phyloP scores from a whole-genome alignment of 257 asterid species.

The Solanum pinnatisectum region DNA sequence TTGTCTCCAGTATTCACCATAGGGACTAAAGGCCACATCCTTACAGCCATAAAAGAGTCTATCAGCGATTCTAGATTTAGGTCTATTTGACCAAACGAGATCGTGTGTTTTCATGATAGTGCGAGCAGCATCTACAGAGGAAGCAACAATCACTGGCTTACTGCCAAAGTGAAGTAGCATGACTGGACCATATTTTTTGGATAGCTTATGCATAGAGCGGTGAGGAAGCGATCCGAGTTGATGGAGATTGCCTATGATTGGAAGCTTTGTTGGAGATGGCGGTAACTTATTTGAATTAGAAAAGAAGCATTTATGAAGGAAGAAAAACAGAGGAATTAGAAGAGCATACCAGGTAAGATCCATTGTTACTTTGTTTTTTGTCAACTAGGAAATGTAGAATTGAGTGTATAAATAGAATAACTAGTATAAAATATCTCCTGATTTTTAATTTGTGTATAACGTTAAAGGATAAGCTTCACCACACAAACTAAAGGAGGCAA shows the following conservation, averaged over 20 bases:
- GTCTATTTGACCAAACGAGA: not conserved
- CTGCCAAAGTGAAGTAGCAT: constrained; percentile 44
- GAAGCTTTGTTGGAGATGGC: constrained; percentile 35
- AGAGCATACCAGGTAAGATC: not conserved
- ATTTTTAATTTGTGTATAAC: not conserved
- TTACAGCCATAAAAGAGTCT: not conserved
- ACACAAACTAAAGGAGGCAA: not conserved
- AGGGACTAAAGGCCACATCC: not conserved
- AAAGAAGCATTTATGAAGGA: not conserved
- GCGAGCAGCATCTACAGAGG: constrained; percentile 38
- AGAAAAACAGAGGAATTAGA: not conserved
- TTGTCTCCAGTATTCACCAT: constrained; percentile 31
- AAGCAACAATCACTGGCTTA: constrained; percentile 26
- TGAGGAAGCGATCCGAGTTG: constrained; percentile 24
- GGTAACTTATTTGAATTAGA: not conserved
- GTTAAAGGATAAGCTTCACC: not conserved
- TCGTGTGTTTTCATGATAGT: constrained; percentile 34
- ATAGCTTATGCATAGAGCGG: constrained; percentile 19
- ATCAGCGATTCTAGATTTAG: not conserved
- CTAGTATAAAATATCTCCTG: not conserved
- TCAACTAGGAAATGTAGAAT: not conserved
- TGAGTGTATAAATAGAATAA: not conserved
- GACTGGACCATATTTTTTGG: constrained; percentile 26
- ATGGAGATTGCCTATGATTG: constrained; percentile 34
- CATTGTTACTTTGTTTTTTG: not conserved